Conservation (phyloP, 108 stramenopile genomes). For the Skeletonema potamos region DNA sequence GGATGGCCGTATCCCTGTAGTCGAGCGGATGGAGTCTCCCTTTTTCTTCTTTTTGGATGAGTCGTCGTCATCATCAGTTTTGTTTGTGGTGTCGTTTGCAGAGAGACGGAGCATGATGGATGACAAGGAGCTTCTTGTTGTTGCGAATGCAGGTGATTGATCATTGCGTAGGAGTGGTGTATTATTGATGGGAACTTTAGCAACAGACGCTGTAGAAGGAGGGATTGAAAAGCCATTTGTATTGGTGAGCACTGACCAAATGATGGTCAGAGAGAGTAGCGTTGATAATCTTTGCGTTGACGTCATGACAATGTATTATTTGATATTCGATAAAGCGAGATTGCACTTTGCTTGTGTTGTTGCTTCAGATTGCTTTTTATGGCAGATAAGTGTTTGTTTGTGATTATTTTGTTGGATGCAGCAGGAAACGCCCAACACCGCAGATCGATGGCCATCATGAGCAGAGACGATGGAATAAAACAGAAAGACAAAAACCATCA, state of each 20-base stretch:
- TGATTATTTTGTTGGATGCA: no score
- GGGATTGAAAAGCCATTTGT: neutral
- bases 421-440: no score
- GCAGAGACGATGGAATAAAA: no score
- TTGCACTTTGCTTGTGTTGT: no score
- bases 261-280: neutral
- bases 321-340: no score
- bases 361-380: no score
- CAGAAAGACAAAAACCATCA: no score
- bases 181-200: neutral
- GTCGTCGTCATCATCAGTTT: neutral
- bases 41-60: constrained; percentile 2
- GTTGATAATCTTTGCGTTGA: neutral
- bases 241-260: neutral
- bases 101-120: neutral
- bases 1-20: constrained; percentile 80
- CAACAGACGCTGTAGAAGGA: neutral
- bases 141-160: neutral
- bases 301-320: no score
- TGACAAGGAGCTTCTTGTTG: neutral
- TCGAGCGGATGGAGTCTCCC: constrained; percentile 68
- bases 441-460: no score
- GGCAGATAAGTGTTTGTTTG: no score
- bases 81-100: neutral
- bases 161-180: neutral